Base-by-base conservation (phyloP, 1,139 yeast species). In the Casaregolazyma lundiana region DNA sequence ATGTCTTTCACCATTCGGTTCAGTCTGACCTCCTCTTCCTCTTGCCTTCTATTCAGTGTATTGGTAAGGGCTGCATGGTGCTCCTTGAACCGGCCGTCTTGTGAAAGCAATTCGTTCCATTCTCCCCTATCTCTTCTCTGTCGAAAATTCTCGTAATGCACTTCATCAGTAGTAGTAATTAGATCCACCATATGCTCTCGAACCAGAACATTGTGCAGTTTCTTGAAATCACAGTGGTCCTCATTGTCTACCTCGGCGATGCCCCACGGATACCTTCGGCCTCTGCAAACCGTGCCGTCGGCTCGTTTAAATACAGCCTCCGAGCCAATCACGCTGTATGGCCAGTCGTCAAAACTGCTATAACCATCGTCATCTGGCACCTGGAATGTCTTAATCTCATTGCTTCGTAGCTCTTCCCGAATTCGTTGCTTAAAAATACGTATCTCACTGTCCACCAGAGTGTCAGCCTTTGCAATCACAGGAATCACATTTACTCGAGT, bases 191-290 rank as follows among this genome's bases (percentile, higher is more conserved):
- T 84, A 57, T 79, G 75, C 50, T 77, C 76, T 34, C 84, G 81
- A 71, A 85, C 69, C 53, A 85, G 66, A 29, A 83, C 72, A 54
- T 81, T 69, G 53, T 80, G 74, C 50, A 87, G 68, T 30, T 67
- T 67, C 6, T 62, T 49, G 54, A 84, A 83, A 59, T 87, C 95
- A 63, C 94, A 80, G 59, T 81, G 85, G 3, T 62, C 58, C 1
- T 71, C 71, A 57, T 85, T 80, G 53, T 82, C 89, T 34, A 83
- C 78, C 53, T 85, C 89, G 4, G 83, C 81, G 9, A 48, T 44
- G 0, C 95, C 95, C 94, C 95, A 86, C 8, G 68, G 71, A 62
- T 84, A 86, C 53, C 71, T 68, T 55, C 95, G 73, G 3, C 88
- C 92, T 50, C 81, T 70, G 2, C 80, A 77, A 1, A 58, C 42